A percentile compares a stretch with the other conserved stretches of the same genome.
Conservation (phyloP, 208 protist species). For the Leishmania arabica region DNA sequence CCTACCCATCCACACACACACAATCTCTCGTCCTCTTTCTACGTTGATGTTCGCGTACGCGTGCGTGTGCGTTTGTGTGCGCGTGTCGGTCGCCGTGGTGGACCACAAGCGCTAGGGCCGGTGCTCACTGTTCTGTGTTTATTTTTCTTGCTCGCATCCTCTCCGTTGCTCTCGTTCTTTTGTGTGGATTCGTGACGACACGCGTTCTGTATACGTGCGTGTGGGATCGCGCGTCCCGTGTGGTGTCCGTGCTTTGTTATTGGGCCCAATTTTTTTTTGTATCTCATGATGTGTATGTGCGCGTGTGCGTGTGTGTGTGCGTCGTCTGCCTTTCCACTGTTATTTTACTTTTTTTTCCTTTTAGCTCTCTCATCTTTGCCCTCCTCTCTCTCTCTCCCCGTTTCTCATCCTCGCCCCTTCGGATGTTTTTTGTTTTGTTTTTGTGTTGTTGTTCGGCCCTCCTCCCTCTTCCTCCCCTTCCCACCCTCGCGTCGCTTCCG, state of each 20-base stretch:
- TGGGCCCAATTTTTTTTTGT: background rate
- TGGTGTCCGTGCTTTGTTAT: background rate
- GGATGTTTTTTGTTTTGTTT: background rate
- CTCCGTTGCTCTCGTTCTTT: background rate
- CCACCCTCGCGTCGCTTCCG: background rate
- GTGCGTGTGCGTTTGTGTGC: background rate
- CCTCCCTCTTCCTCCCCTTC: constrained; percentile 1
- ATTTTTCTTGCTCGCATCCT: background rate
- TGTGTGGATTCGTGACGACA: background rate
- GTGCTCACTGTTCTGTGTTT: background rate
- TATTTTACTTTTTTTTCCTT: constrained; percentile 14
- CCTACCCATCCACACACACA: background rate
- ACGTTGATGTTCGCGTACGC: background rate
- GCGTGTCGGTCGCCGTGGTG: background rate
- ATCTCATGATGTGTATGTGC: background rate
- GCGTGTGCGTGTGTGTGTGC: constrained; percentile 2
- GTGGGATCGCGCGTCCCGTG: background rate
- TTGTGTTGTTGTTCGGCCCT: background rate
- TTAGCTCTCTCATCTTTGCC: background rate
- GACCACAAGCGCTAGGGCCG: background rate
- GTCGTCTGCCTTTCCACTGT: constrained; percentile 11
- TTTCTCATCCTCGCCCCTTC: constrained; percentile 8
- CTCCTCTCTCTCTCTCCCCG: constrained; percentile 10
- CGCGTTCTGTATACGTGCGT: background rate
- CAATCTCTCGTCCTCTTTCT: background rate